These are phyloP conservation scores for Claviceps capensis DNA, from an alignment of 2,329 filamentous ascomycete species.

Conservation along the genomic window DNA sequence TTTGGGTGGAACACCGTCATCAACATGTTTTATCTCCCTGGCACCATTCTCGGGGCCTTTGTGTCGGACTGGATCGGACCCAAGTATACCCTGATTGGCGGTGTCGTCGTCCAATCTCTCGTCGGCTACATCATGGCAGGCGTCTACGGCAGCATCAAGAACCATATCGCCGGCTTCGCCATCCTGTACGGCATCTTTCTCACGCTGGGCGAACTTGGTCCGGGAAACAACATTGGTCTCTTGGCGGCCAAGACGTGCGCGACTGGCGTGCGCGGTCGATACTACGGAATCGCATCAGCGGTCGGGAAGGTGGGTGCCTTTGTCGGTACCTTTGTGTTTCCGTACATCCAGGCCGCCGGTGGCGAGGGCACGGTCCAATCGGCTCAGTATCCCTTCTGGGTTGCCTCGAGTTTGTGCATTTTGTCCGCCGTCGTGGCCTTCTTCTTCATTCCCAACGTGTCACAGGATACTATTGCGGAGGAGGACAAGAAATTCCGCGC, in stretches of 20 bases:
- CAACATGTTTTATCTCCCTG: constrained; percentile 81
- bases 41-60: constrained; percentile 64
- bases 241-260: constrained; percentile 79
- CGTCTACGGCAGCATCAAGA: constrained; percentile 56
- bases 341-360: constrained; percentile 31
- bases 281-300: constrained; percentile 60
- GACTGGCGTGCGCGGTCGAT: constrained; percentile 65
- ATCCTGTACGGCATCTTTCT: constrained; percentile 25
- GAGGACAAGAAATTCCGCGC: constrained; percentile 66
- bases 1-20: constrained; percentile 85
- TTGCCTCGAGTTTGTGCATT: constrained; percentile 66
- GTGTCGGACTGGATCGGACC: constrained; percentile 69
- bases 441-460: constrained; percentile 61
- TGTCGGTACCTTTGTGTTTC: constrained; percentile 72
- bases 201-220: constrained; percentile 45
- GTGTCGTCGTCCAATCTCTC: constrained; percentile 58
- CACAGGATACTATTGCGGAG: constrained; percentile 68
- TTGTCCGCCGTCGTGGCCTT: constrained; percentile 47
- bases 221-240: constrained; percentile 84
- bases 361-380: constrained; percentile 36
- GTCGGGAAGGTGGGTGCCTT: constrained; percentile 71
- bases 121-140: constrained; percentile 86
- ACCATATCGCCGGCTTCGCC: constrained; percentile 25
- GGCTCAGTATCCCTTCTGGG: constrained; percentile 82
- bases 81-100: constrained; percentile 55